Base-by-base conservation (phyloP, 2,329 filamentous ascomycete species). In the Ploettnerulaceae sp. region DNA sequence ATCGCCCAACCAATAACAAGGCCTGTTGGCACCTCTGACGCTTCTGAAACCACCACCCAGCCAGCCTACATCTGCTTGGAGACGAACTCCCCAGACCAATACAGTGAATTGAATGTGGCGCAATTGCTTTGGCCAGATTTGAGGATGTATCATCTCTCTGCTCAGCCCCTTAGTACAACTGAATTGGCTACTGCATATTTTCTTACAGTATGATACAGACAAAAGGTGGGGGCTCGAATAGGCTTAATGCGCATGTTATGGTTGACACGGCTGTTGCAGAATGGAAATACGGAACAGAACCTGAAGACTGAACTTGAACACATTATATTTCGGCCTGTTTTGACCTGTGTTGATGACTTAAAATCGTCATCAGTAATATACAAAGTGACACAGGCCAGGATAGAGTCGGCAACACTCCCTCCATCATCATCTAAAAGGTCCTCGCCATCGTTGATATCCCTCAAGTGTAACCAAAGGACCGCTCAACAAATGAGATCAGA, bases 401-500 rank as follows among this genome's bases (percentile, higher is more conserved):
- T 6, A n/a, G 15, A 29, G 17, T 20, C 25, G 21, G 37, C 28
- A 44, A 17, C 18, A 28, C 11, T n/a, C 22, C 26, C 22, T 31
- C 32, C 14, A 47, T 38, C 26, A 26, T 38, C 41, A 42, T 47
- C 29, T 47, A 42, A 34, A 35, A 44, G 47, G 34, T 47, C 31
- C 42, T 47, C 35, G 48, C 34, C 43, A 45, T 43, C 40, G 41
- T 42, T 34, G 31, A 39, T 45, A 50, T 39, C 26, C 21, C 18
- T 49, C 37, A 28, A 33, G 29, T 42, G 29, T 39, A 47, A 47
- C 43, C 42, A 42, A 48, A 20, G 31, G 31, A 49, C 40, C 21
- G 36, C 29, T 36, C 31, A 37, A 53, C 49, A 56, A 51, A 54
- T 53, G 49, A 52, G 48, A 55, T 44, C 39, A 50, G 41, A 51